Evolutionary conservation across 768 basidiomycete genomes (phyloP).

Genomic region (Hypholoma sublateritium): DNA sequence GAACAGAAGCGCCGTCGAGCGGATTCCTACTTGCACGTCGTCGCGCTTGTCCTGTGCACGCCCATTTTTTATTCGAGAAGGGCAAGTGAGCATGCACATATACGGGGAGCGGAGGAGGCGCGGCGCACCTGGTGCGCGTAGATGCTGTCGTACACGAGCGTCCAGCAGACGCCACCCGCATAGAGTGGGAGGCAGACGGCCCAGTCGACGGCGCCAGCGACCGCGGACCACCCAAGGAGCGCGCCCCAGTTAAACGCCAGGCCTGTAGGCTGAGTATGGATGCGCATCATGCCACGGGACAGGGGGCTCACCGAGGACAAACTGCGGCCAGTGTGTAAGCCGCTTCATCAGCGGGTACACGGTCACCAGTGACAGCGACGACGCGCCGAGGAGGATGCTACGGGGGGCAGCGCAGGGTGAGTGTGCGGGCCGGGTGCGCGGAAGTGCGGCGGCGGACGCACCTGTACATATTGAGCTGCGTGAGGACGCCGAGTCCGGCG

Average conservation of each 20-base stretch:
- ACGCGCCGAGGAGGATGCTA: conserved; percentile 92
- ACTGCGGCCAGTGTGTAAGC: conserved; percentile 95
- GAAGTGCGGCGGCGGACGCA: conserved; percentile 23
- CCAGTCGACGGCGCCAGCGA: conserved; percentile 83
- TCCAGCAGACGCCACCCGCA: conserved; percentile 89
- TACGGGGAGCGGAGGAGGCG: not conserved
- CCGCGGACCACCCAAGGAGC: conserved; percentile 93
- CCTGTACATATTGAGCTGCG: conserved; percentile 97
- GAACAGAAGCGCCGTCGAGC: conserved; percentile 92
- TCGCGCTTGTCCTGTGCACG: conserved; percentile 80
- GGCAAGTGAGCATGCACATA: not conserved
- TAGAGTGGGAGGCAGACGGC: conserved; percentile 83
- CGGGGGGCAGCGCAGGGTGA: not conserved
- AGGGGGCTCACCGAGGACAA: conserved; percentile 75
- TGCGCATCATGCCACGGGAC: not conserved
- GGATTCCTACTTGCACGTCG: conserved; percentile 85
- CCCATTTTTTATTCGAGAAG: not conserved
- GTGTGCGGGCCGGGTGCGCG: not conserved
- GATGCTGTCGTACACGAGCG: conserved; percentile 95
- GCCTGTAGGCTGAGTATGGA: conserved; percentile 43
- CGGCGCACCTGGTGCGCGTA: conserved; percentile 88
- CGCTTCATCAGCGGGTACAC: conserved; percentile 98
- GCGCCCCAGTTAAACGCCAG: conserved; percentile 98
- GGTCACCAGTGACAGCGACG: conserved; percentile 84
- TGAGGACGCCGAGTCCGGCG: conserved; percentile 79